Percentiles rank a stretch among this genome's conserved stretches.
Evolutionary conservation across 2,329 filamentous ascomycete genomes (phyloP).

Genomic region (Cryoendolithus antarcticus): DNA sequence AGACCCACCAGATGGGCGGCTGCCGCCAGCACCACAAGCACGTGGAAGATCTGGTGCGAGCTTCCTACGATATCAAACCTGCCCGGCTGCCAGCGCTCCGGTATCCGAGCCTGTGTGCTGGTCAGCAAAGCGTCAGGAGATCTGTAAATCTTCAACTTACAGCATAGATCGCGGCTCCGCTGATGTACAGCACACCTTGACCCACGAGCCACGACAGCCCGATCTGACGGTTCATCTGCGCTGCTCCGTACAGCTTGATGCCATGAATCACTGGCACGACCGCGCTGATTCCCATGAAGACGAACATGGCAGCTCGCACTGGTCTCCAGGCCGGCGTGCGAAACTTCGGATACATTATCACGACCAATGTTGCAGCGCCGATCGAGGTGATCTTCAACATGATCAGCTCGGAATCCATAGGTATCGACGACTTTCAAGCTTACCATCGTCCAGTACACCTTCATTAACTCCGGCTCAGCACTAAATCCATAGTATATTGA

Average conservation of each 20-base stretch:
- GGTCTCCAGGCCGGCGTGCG: conserved; percentile 73
- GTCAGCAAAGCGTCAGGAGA: conserved; percentile 2
- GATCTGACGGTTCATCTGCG: conserved; percentile 57
- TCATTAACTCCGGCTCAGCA: conserved; percentile 53
- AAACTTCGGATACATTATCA: conserved; percentile 72
- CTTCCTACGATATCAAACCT: conserved; percentile 82
- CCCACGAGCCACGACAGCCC: conserved; percentile 68
- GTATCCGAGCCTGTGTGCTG: conserved; percentile 53
- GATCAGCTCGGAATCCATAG: neutral
- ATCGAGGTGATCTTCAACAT: conserved; percentile 57
- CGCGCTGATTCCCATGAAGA: conserved; percentile 72
- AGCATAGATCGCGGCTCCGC: conserved; percentile 77
- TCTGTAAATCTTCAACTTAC: conserved; percentile 34
- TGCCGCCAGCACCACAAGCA: conserved; percentile 74
- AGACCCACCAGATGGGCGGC: conserved; percentile 70
- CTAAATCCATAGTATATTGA: conserved; percentile 79
- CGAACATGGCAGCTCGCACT: conserved; percentile 80
- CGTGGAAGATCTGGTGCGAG: conserved; percentile 93
- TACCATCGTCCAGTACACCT: conserved; percentile 64
- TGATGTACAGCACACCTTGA: conserved; percentile 73
- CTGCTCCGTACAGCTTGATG: conserved; percentile 52
- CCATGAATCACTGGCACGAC: conserved; percentile 75
- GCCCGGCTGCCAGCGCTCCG: conserved; percentile 67
- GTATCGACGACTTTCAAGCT: conserved; percentile 14
- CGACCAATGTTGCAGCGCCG: conserved; percentile 62